Conservation (phyloP, 768 basidiomycete genomes). For the Naganishia vaughanmartiniae region DNA sequence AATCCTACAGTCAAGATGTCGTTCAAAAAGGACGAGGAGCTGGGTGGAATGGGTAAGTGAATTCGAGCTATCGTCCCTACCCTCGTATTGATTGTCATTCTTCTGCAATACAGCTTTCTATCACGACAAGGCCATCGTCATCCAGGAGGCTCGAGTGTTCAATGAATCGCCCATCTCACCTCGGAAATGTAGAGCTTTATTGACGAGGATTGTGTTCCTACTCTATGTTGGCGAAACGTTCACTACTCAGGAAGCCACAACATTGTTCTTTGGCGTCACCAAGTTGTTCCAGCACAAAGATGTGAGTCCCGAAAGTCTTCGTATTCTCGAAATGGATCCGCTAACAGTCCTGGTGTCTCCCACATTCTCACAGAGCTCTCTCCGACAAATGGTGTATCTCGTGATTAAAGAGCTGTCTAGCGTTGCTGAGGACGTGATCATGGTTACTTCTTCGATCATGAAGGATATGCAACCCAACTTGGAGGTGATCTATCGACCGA, state of each 20-base stretch:
- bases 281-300: constrained; percentile 99
- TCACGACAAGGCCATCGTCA: constrained; percentile 90
- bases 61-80: constrained; percentile 52
- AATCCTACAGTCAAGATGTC: constrained; percentile 54
- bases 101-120: constrained; percentile 43
- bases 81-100: not conserved
- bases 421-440: constrained; percentile 97
- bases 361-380: constrained; percentile 55
- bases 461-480: constrained; percentile 99
- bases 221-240: constrained; percentile 95
- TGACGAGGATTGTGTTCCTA: constrained; percentile 94
- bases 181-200: constrained; percentile 89
- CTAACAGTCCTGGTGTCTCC: not conserved
- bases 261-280: constrained; percentile 96
- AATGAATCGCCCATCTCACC: constrained; percentile 99
- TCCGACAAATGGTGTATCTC: constrained; percentile 96
- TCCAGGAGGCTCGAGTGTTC: constrained; percentile 97
- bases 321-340: not conserved
- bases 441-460: constrained; percentile 99
- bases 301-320: constrained; percentile 59
- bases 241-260: constrained; percentile 91
- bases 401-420: constrained; percentile 95
- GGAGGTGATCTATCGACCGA: constrained; percentile 96
- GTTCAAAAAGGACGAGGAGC: constrained; percentile 97
- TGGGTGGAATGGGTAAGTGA: constrained; percentile 73